Evolutionary conservation across 768 basidiomycete genomes (phyloP).

Genomic region (Serendipita vermifera): DNA sequence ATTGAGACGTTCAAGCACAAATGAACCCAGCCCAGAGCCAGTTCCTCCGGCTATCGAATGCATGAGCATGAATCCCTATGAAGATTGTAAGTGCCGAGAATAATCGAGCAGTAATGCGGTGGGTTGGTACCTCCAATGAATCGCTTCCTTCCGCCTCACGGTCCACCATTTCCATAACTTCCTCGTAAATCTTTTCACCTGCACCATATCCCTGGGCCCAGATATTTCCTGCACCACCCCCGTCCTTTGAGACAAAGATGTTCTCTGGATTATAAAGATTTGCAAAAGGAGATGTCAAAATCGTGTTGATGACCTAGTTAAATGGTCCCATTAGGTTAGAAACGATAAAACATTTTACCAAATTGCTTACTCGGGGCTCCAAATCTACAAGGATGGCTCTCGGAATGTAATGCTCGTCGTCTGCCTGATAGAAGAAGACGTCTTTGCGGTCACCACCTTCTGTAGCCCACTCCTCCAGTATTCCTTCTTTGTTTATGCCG

Average conservation of each 20-base stretch:
- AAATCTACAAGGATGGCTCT: conserved; percentile 92
- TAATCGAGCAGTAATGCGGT: not conserved
- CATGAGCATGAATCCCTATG: conserved; percentile 94
- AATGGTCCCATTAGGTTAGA: not conserved
- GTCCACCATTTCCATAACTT: conserved; percentile 98
- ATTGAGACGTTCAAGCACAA: conserved; percentile 86
- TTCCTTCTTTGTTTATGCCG: conserved; percentile 90
- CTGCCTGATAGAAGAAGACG: conserved; percentile 99
- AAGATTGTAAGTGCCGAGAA: not conserved
- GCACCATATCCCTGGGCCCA: conserved; percentile 92
- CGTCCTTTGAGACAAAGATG: conserved; percentile 89
- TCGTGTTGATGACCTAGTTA: conserved; percentile 85
- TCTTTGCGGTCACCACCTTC: conserved; percentile 95
- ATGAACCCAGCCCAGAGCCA: conserved; percentile 97
- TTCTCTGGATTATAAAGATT: conserved; percentile 95
- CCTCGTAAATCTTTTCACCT: conserved; percentile 87
- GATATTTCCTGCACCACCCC: conserved; percentile 98
- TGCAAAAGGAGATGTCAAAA: conserved; percentile 75
- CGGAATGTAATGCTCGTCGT: conserved; percentile 98
- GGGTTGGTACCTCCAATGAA: conserved; percentile 67
- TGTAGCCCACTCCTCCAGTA: conserved; percentile 92
- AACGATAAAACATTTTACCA: not conserved
- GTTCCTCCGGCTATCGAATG: conserved; percentile 99
- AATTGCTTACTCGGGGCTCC: conserved; percentile 70
- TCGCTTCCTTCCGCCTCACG: conserved; percentile 97